Evolutionary conservation across 495 filamentous ascomycete species (phyloP).

Genomic region (Rusavskia elegans): DNA sequence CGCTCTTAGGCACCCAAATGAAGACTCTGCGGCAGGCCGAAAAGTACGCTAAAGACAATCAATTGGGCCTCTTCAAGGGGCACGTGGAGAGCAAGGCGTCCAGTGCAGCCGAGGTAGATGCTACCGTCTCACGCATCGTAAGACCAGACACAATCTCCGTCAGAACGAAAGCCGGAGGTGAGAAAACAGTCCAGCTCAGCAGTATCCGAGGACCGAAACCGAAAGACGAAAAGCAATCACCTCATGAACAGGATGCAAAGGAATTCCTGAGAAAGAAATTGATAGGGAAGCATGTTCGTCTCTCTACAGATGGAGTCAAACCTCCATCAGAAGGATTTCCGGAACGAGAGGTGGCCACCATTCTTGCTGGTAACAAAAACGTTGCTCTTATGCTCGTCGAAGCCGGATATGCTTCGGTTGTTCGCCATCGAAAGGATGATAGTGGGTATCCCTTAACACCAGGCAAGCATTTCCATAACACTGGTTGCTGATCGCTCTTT

Average conservation of each 20-base stretch:
- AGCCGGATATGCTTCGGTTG: constrained; percentile 82
- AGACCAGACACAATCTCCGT: constrained; percentile 82
- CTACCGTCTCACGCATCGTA: constrained; percentile 66
- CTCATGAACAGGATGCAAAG: constrained; percentile 84
- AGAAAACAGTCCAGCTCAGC: constrained; percentile 83
- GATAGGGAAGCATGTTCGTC: constrained; percentile 86
- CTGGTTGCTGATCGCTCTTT: background rate
- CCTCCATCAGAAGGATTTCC: constrained; percentile 82
- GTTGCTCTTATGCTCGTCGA: constrained; percentile 72
- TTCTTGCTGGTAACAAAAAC: constrained; percentile 72
- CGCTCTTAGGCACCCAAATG: constrained; percentile 77
- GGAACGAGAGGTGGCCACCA: constrained; percentile 83
- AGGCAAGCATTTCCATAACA: background rate
- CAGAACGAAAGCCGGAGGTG: constrained; percentile 62
- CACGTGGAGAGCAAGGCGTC: constrained; percentile 46
- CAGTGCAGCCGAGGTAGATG: constrained; percentile 48
- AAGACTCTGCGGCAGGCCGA: constrained; percentile 71
- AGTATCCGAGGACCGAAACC: constrained; percentile 85
- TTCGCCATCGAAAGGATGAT: constrained; percentile 85
- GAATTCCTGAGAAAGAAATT: constrained; percentile 86
- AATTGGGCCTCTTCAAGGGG: constrained; percentile 61
- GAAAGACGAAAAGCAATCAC: constrained; percentile 63
- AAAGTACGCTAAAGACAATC: constrained; percentile 59
- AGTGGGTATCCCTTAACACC: background rate
- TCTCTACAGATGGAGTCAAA: constrained; percentile 79